Evolutionary conservation across 2,329 filamentous ascomycete genomes (phyloP).

Genomic region (Arachnopeziza araneosa): DNA sequence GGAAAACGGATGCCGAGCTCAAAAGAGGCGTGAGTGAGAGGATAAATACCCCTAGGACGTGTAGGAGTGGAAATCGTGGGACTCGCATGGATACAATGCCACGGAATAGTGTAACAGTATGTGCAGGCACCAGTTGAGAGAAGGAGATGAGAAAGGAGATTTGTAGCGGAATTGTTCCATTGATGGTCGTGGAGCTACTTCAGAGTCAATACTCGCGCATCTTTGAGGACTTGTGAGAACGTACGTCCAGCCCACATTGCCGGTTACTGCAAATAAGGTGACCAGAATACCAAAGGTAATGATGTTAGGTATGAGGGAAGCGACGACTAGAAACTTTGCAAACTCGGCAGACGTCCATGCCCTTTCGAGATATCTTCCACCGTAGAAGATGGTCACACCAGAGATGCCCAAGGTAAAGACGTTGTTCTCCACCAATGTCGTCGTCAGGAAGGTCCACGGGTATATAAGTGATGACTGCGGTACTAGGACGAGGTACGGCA

Average conservation of each 20-base stretch:
- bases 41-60: slow-evolving; percentile 68
- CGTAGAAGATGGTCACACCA: slow-evolving; percentile 76
- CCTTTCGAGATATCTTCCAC: slow-evolving; percentile 89
- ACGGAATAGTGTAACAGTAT: slow-evolving; percentile 91
- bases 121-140: slow-evolving; percentile 94
- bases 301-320: slow-evolving; percentile 74
- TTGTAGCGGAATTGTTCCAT: slow-evolving; percentile 83
- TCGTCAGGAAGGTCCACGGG: slow-evolving; percentile 86
- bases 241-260: slow-evolving; percentile 64
- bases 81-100: slow-evolving; percentile 86
- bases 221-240: slow-evolving; percentile 31
- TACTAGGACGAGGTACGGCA: slow-evolving; percentile 83
- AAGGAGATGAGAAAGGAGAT: slow-evolving; percentile 94
- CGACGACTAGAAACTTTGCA: slow-evolving; percentile 78
- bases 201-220: slow-evolving; percentile 7
- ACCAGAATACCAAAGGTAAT: slow-evolving; percentile 69
- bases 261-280: slow-evolving; percentile 64
- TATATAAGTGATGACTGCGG: slow-evolving; percentile 79
- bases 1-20: slow-evolving; percentile 65
- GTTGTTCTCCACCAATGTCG: slow-evolving; percentile 88
- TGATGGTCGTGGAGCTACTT: slow-evolving; percentile 69
- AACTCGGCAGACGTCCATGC: slow-evolving; percentile 93
- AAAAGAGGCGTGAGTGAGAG: slow-evolving; percentile 59
- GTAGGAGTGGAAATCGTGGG: slow-evolving; percentile 61
- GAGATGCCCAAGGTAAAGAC: slow-evolving; percentile 79